phyloP scores from a whole-genome alignment of 805 yeast species.

The Saccharomycopsis schoenii region DNA sequence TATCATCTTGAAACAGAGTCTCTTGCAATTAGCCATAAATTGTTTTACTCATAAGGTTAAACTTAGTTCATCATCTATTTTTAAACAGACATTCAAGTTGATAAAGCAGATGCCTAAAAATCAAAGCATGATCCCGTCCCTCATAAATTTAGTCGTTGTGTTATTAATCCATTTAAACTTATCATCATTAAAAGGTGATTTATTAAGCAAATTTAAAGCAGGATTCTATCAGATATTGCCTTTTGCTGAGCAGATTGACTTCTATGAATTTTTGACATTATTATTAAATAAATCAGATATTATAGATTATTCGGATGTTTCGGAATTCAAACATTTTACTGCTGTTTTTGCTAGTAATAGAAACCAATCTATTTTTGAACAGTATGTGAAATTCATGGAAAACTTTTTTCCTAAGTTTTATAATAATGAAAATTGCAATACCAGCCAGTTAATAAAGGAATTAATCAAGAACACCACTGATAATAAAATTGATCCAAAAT shows the following conservation, averaged over 20 bases:
- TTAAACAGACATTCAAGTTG: slow-evolving; percentile 12
- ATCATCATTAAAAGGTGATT: slow-evolving; percentile 4
- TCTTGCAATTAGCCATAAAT: slow-evolving; percentile 2
- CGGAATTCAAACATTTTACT: neutral
- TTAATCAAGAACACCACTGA: neutral
- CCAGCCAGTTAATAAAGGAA: neutral
- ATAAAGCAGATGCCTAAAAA: slow-evolving; percentile 5
- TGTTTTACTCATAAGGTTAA: slow-evolving; percentile 5
- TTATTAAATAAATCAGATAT: neutral
- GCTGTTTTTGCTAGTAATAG: neutral
- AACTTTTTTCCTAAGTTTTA: neutral
- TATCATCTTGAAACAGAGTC: slow-evolving; percentile 3
- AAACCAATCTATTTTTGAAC: neutral
- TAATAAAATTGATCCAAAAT: neutral
- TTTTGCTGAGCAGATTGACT: neutral
- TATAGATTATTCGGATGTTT: neutral
- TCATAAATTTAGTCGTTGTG: neutral
- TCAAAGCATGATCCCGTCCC: neutral
- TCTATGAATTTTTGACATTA: neutral
- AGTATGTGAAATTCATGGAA: neutral
- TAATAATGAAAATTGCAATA: neutral
- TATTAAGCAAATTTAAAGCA: slow-evolving; percentile 6
- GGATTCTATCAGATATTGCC: slow-evolving; percentile 3
- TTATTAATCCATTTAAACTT: slow-evolving; percentile 6
- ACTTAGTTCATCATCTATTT: neutral